Base-by-base conservation (phyloP, 192 early-diverging fungal species). In the Coemansia sp. region DNA sequence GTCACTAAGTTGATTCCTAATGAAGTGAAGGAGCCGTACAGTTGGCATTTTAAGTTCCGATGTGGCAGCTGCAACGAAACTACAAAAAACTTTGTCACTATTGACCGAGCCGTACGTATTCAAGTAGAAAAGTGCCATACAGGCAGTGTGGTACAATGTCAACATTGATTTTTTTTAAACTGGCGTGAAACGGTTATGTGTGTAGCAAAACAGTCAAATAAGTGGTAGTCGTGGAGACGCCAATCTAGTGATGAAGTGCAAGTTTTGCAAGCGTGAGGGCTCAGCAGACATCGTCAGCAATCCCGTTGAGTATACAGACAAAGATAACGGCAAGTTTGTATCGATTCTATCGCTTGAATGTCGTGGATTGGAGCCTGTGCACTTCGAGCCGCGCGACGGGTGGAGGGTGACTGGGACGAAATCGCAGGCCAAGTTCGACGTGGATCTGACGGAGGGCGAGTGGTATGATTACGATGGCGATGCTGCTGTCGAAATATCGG, bases 381-480 rank as follows among this genome's bases (percentile, higher is more conserved):
- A 84, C 57, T 93, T 90, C 73, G 84, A 85, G 47, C 87, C 89
- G 9, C 62, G 82, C 56, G 59, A 62, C 60, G 87, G 84, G 19
- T 94, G 88, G 87, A 67, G 56, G 55, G 92, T 86, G 26, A 77
- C 81, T 63, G 92, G 93, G 44, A 71, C 74, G 19, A 90, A 93
- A 59, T 88, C 89, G 1, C 76, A 80, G 7, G 88, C 87, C 3
- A 12, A 48, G 38, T 97, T 97, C 76, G 90, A 93, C 28, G 81
- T 97, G 64, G 89, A 92, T 64, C 81, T 95, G 49, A 80, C 82
- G 9, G 91, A 93, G 27, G 87, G 85, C 21, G 85, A 91, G 64
- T 96, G 94, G 94, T 89, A 85, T 30, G 94, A 93, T 10, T 96
- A 96, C 67, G 94, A 96, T 69, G 94, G 94, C 67, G 87, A 74